These are phyloP conservation scores for Adansonia madagascariensis DNA, from an alignment of 441 rosid species.

Conservation along the genomic window DNA sequence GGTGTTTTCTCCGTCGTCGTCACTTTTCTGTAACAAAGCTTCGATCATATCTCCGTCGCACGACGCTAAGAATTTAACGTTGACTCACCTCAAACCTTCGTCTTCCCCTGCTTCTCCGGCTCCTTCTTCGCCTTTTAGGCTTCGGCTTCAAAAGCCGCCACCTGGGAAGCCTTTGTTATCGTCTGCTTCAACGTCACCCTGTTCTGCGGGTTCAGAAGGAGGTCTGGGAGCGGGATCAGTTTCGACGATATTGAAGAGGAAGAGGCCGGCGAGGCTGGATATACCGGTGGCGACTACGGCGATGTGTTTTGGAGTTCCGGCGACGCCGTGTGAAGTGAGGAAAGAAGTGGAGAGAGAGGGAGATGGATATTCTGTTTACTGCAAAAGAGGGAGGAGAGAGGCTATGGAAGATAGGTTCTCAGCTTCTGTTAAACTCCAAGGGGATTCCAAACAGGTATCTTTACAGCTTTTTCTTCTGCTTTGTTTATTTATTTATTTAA, in stretches of 20 bases:
- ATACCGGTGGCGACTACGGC: conserved; percentile 51
- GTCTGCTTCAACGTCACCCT: conserved; percentile 13
- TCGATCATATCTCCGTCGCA: conserved; percentile 45
- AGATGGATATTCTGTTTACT: conserved; percentile 62
- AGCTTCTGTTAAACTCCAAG: conserved; percentile 48
- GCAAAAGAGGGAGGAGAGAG: conserved; percentile 69
- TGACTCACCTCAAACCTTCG: conserved; percentile 50
- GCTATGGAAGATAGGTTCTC: conserved; percentile 79
- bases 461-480: background rate
- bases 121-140: conserved; percentile 51
- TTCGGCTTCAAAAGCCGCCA: conserved; percentile 49
- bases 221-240: conserved; percentile 13
- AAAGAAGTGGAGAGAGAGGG: conserved; percentile 44
- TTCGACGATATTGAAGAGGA: conserved; percentile 57
- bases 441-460: conserved; percentile 55
- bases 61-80: conserved; percentile 45
- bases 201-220: conserved; percentile 1
- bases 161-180: conserved; percentile 34
- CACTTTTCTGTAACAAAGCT: conserved; percentile 62
- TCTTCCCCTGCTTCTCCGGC: conserved; percentile 34
- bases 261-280: conserved; percentile 67
- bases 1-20: conserved; percentile 73
- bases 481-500: background rate
- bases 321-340: conserved; percentile 38
- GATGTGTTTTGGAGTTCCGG: conserved; percentile 29